These are phyloP conservation scores for Barnettozyma hawaiiensis DNA, from an alignment of 1,139 yeast species.

Conservation along the genomic window DNA sequence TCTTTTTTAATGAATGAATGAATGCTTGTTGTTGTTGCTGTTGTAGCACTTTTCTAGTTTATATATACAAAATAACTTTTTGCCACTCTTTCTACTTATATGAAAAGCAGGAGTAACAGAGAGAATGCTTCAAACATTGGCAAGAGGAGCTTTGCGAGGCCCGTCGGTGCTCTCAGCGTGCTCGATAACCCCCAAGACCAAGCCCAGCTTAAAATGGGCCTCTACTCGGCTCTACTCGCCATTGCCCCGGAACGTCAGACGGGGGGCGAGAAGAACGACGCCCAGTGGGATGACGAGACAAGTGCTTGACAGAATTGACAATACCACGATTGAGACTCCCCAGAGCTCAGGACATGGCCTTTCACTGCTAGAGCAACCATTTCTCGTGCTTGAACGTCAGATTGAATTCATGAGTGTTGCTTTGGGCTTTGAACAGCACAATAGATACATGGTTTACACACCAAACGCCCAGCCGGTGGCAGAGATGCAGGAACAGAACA, in stretches of 20 bases:
- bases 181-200: neutral
- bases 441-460: slow-evolving; percentile 69
- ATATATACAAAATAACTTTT: no score
- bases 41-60: no score
- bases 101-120: neutral
- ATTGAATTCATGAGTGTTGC: slow-evolving; percentile 83
- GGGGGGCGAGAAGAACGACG: neutral
- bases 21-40: no score
- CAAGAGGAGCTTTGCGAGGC: neutral
- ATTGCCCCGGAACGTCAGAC: slow-evolving; percentile 5
- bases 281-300: neutral
- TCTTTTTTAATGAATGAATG: no score
- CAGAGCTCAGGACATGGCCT: slow-evolving; percentile 34
- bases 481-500: slow-evolving; percentile 73
- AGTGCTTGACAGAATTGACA: neutral
- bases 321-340: slow-evolving; percentile 23
- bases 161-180: neutral
- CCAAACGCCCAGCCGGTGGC: slow-evolving; percentile 72
- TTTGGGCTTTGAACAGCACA: slow-evolving; percentile 88
- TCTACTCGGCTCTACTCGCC: slow-evolving; percentile 4
- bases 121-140: neutral
- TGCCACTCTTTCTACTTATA: no score
- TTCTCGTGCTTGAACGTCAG: slow-evolving; percentile 80
- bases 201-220: neutral
- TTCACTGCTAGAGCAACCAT: slow-evolving; percentile 40